A percentile compares a stretch with the other conserved stretches of the same genome.
These are phyloP conservation scores for Hexamita inflata DNA, from an alignment of 208 protist genomes.

Conservation along the genomic window DNA sequence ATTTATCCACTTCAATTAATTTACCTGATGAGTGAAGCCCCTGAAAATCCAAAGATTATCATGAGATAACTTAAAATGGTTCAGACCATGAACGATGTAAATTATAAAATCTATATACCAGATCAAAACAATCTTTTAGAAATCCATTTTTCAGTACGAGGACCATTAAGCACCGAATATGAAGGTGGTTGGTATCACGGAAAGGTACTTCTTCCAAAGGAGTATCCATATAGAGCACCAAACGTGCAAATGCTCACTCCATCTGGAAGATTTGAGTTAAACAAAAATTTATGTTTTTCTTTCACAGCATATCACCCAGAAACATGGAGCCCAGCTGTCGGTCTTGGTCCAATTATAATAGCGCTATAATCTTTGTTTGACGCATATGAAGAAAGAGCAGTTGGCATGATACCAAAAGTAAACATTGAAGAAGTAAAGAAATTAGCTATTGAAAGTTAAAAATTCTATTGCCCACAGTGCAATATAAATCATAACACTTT, in stretches of 20 bases:
- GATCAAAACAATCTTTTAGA: slow-evolving; percentile 46
- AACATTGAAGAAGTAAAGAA: not conserved
- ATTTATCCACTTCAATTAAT: no score
- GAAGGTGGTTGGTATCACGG: slow-evolving; percentile 53
- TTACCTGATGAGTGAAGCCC: not conserved
- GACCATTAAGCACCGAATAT: slow-evolving; percentile 48
- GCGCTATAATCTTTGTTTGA: not conserved
- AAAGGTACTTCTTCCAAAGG: slow-evolving; percentile 44
- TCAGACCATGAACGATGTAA: no score
- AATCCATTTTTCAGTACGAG: slow-evolving; percentile 53
- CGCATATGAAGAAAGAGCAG: not conserved
- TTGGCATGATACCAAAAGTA: not conserved
- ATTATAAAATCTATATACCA: not conserved
- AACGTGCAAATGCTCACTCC: slow-evolving; percentile 53
- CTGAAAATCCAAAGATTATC: slow-evolving; percentile 19
- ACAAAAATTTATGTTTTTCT: slow-evolving; percentile 50
- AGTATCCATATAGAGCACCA: slow-evolving; percentile 52
- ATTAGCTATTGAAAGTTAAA: not conserved
- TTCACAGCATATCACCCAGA: slow-evolving; percentile 49
- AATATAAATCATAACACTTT: not conserved
- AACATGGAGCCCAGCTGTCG: slow-evolving; percentile 33
- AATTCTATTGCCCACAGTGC: not conserved
- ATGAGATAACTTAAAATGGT: not conserved
- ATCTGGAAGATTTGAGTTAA: slow-evolving; percentile 47
- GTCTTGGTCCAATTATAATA: not conserved